Evolutionary conservation across 2,329 filamentous ascomycete species (phyloP), one percentile per base, ranked within the genome.

Genomic region (Fusarium udum): DNA sequence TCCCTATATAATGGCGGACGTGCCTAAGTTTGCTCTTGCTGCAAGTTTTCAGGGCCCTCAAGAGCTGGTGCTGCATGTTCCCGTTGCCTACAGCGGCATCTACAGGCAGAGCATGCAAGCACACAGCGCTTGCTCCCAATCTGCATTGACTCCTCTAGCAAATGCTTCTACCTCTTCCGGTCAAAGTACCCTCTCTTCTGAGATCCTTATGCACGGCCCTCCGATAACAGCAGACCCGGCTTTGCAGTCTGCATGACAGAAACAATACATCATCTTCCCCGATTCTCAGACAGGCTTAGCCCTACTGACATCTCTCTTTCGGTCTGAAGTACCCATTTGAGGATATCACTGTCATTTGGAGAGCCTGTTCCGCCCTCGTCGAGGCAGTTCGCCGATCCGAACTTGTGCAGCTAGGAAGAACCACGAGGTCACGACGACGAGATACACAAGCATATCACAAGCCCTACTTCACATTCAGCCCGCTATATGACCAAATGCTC

Each of bases 401-500:
- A 43, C n/a, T 16, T 24, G 22, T 43, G 40, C 40, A 43, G 15
- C 0, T 11, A 7, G 15, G 0, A 24, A 42, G n/a, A 16, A 42
- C 22, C 40, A 42, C 4, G 14, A n/a, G 14, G n/a, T 43, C n/a
- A 16, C n/a, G n/a, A 10, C 15, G 6, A 24, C n/a, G 10, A 16
- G 10, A 43, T 14, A n/a, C 4, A 1, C 8, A n/a, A 8, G 13
- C 22, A n/a, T 14, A 24, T 18, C 10, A 24, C 3, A 10, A 12
- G 6, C 40, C 15, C n/a, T 43, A 4, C 6, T 16, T n/a, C n/a
- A 43, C 10, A 24, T 24, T 24, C 18, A 1, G 16, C 15, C 15
- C 18, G 15, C n/a, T 4, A 24, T 16, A 11, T 16, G 6, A 5
- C 7, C n/a, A 0, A 18, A 5, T 24, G 3, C 6, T 7, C n/a